Base-by-base conservation (phyloP, 129 eudicot genomes). In the Mikania micrantha region DNA sequence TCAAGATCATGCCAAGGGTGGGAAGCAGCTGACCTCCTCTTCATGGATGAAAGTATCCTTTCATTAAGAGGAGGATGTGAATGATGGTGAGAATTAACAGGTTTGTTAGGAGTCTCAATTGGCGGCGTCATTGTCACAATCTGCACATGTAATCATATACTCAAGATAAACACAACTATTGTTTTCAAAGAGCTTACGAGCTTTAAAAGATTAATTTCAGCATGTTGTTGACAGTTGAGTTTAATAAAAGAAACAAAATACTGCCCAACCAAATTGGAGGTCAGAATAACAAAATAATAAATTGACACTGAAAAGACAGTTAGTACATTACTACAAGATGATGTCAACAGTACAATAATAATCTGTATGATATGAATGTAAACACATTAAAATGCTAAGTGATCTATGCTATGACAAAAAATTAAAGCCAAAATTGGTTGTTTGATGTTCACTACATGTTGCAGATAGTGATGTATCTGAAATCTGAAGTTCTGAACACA, bases 1-100 rank as follows among this genome's bases (percentile, higher is more conserved):
- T 91, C 96, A 49, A 91, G 96, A 88, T 91, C 97, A 71, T 91
- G 97, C 97, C 97, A 91, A 24, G 97, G 97, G 74, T 91, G 97
- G 54, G 97, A 91, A 83, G 97, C 97, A 70, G 87, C 97, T 59
- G 88, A 81, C 73, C 88, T 88, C 81, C 90, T 85, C 59, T 84
- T 74, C 91, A 91, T 74, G 76, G 97, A 88, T 44, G 97, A 88
- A 77, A 91, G 87, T 15, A 88, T 91, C 66, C 97, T 81, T 79
- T 91, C 97, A 76, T 88, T 91, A 4, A 91, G 88, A 81, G 86
- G 96, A 27, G 80, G 79, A 65, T 71, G 80, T 2, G 75, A 29
- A 38, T 68, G 75, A 64, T 77, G 82, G 61, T 81, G 72, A 39
- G 77, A 78, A 21, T 53, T 67, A 45, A 64, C 50, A 27, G 76